These are phyloP conservation scores for Lachnellula cervina DNA, from an alignment of 2,329 filamentous ascomycete species.

Conservation along the genomic window DNA sequence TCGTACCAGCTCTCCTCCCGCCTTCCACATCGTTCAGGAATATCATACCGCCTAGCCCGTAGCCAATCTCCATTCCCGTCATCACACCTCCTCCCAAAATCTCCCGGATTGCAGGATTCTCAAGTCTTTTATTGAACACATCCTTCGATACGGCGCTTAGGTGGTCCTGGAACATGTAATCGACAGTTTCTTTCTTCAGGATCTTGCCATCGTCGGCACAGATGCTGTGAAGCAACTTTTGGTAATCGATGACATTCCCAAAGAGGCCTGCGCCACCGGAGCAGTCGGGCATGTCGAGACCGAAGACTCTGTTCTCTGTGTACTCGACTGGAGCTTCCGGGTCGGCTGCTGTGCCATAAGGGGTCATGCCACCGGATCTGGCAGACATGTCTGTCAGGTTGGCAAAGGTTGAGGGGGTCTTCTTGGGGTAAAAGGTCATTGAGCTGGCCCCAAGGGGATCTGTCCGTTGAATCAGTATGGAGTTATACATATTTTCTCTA, in stretches of 20 bases:
- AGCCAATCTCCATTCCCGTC: slow-evolving; percentile 35
- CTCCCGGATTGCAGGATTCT: slow-evolving; percentile 9
- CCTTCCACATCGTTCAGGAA: slow-evolving; percentile 34
- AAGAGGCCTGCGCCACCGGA: slow-evolving; percentile 35
- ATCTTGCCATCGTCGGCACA: slow-evolving; percentile 45
- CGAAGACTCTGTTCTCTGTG: slow-evolving; percentile 4
- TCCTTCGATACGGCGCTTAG: slow-evolving; percentile 30
- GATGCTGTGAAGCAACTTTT: slow-evolving; percentile 41
- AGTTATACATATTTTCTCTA: too few relatives aligned
- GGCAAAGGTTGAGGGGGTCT: slow-evolving; percentile 11
- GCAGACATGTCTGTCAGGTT: slow-evolving; percentile 19
- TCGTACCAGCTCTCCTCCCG: slow-evolving; percentile 35
- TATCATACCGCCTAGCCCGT: slow-evolving; percentile 41
- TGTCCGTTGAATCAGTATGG: too few relatives aligned
- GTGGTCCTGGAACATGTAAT: slow-evolving; percentile 44
- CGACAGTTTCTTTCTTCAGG: slow-evolving; percentile 37
- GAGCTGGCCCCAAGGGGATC: slow-evolving; percentile 18
- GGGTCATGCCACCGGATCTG: slow-evolving; percentile 14
- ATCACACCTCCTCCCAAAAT: slow-evolving; percentile 27
- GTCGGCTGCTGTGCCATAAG: slow-evolving; percentile 11
- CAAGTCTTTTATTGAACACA: slow-evolving; percentile 21
- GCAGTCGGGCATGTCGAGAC: slow-evolving; percentile 4
- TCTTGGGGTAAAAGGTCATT: slow-evolving; percentile 20
- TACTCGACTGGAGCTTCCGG: slow-evolving; percentile 12
- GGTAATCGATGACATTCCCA: slow-evolving; percentile 37